phyloP scores from a whole-genome alignment of 2,329 filamentous ascomycete genomes.

The Trichoderma harzianum region DNA sequence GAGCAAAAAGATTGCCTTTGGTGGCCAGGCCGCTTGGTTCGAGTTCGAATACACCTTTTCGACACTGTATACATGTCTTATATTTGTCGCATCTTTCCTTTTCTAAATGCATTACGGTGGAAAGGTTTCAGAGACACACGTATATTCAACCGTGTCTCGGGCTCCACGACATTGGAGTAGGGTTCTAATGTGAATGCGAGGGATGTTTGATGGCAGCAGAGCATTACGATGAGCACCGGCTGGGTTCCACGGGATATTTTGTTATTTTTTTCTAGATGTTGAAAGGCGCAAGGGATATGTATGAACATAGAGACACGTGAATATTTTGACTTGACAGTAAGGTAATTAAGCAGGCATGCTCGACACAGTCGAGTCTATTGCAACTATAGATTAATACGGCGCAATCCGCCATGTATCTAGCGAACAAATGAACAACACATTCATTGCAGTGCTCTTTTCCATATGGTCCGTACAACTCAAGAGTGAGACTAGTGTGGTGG shows the following conservation, averaged over 20 bases:
- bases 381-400: conserved; percentile 18
- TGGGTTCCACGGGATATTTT: conserved; percentile 3
- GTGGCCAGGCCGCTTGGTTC: conserved; percentile 52
- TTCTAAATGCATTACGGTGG: conserved; percentile 19
- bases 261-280: background rate
- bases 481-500: background rate
- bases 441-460: background rate
- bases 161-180: background rate
- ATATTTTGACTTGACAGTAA: background rate
- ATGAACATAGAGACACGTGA: conserved; percentile 18
- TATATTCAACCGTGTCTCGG: background rate
- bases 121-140: background rate
- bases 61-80: conserved; percentile 46
- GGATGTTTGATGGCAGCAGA: background rate
- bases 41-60: conserved; percentile 53
- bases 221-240: conserved; percentile 5
- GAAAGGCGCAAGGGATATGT: conserved; percentile 16
- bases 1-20: conserved; percentile 55
- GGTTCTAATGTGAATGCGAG: background rate
- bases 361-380: conserved; percentile 11
- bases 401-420: conserved; percentile 9
- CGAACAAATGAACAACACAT: background rate
- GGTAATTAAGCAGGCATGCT: conserved; percentile 2
- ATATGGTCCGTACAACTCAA: background rate
- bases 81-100: conserved; percentile 45